Percentiles rank a stretch among this genome's conserved stretches.
These are phyloP conservation scores for Oryza rufipogon DNA, from an alignment of 176 grass and related monocot genomes.

Conservation along the genomic window DNA sequence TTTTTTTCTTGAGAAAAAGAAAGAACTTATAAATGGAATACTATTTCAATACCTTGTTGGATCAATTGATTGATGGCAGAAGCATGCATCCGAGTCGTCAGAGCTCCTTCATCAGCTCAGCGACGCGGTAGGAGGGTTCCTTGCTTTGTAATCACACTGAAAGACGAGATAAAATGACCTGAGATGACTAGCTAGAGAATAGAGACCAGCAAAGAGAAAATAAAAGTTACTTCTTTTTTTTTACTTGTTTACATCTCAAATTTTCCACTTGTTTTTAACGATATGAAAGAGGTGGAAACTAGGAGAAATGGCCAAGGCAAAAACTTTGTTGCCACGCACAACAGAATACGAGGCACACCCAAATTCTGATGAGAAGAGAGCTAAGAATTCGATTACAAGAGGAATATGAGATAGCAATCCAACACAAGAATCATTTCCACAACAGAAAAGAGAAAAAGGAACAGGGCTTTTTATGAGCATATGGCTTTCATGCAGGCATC, in stretches of 20 bases:
- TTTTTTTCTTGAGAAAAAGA: not conserved
- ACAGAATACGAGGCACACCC: constrained; percentile 34
- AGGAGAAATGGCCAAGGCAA: constrained; percentile 51
- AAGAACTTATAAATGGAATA: not conserved
- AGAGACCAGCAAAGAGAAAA: constrained; percentile 12
- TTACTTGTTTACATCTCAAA: constrained; percentile 30
- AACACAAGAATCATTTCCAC: constrained; percentile 9
- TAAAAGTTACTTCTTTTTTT: not conserved
- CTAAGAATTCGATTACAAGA: constrained; percentile 16
- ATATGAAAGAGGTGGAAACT: constrained; percentile 46
- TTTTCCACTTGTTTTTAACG: constrained; percentile 39
- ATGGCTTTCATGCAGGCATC: constrained; percentile 39
- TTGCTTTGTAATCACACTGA: constrained; percentile 43
- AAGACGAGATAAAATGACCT: constrained; percentile 45
- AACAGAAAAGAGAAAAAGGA: not conserved
- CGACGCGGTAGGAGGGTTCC: not conserved
- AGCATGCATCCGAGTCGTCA: constrained; percentile 3
- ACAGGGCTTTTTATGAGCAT: constrained; percentile 28
- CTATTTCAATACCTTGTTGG: constrained; percentile 40
- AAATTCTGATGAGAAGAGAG: constrained; percentile 29
- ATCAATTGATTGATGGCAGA: constrained; percentile 31
- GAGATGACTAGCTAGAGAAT: constrained; percentile 20
- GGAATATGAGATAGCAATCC: constrained; percentile 13
- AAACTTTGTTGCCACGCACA: constrained; percentile 41
- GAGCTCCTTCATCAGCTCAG: constrained; percentile 41